These are phyloP conservation scores for Neophaeococcomyces aloes DNA, from an alignment of 2,329 filamentous ascomycete genomes.

Conservation along the genomic window DNA sequence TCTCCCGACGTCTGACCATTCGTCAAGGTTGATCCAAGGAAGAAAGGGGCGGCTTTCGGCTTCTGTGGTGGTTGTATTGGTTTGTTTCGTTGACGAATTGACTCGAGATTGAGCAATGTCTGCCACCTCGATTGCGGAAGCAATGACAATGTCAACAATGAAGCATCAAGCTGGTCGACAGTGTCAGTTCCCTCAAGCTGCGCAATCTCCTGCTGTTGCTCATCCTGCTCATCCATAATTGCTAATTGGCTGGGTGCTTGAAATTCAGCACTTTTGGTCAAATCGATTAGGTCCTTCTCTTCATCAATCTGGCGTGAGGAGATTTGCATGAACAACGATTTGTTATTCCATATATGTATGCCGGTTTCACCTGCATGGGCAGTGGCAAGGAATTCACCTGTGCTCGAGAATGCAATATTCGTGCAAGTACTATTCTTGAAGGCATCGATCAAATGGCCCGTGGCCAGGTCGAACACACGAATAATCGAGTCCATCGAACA, in stretches of 20 bases:
- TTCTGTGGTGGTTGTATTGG: slow-evolving; percentile 83
- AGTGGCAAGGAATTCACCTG: slow-evolving; percentile 89
- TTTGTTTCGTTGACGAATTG: slow-evolving; percentile 86
- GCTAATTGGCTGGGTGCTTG: slow-evolving; percentile 65
- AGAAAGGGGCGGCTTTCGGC: slow-evolving; percentile 92
- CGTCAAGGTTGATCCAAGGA: slow-evolving; percentile 51
- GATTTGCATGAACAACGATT: slow-evolving; percentile 77
- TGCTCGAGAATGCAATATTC: slow-evolving; percentile 74
- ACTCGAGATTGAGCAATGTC: slow-evolving; percentile 80
- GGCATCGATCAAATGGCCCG: slow-evolving; percentile 87
- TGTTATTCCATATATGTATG: slow-evolving; percentile 94
- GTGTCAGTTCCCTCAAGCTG: slow-evolving; percentile 38
- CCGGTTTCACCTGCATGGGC: slow-evolving; percentile 72
- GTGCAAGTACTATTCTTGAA: slow-evolving; percentile 74
- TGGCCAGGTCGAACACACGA: slow-evolving; percentile 89
- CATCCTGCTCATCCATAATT: slow-evolving; percentile 47
- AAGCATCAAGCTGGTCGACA: slow-evolving; percentile 67
- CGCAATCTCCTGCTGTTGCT: slow-evolving; percentile 35
- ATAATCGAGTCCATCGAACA: slow-evolving; percentile 71
- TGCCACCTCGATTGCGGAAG: slow-evolving; percentile 91
- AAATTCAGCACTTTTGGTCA: slow-evolving; percentile 53
- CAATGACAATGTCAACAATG: slow-evolving; percentile 79
- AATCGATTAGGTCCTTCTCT: slow-evolving; percentile 55
- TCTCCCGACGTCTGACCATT: slow-evolving; percentile 10
- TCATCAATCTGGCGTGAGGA: slow-evolving; percentile 77